These are phyloP conservation scores for Paecilomyces sp. DNA, from an alignment of 2,329 filamentous ascomycete genomes.

Conservation along the genomic window DNA sequence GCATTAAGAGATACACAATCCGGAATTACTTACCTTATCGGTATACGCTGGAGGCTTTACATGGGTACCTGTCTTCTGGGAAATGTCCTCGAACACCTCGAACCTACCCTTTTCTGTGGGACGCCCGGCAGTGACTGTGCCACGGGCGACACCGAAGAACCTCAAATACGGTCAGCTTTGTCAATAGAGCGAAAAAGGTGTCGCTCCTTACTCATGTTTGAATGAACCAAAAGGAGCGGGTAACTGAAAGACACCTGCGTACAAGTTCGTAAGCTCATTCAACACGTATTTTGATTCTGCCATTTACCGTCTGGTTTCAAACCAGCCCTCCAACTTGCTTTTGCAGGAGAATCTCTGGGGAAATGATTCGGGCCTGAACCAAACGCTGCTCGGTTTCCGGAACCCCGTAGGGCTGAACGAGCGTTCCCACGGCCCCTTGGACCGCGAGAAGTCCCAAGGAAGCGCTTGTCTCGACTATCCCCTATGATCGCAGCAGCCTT, in stretches of 20 bases:
- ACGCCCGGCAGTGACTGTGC: conserved; percentile 1
- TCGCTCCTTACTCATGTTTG: conserved; percentile 15
- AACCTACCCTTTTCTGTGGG: conserved; percentile 6
- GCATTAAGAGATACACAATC: not conserved
- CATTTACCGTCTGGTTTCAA: conserved; percentile 11
- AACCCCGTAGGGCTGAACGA: conserved; percentile 2
- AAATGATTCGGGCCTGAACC: conserved; percentile 6
- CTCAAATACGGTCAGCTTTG: conserved; percentile 6
- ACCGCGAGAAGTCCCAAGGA: not conserved
- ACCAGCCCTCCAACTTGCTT: conserved; percentile 17
- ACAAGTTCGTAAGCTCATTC: not conserved
- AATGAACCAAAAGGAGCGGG: conserved; percentile 13
- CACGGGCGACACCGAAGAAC: conserved; percentile 13
- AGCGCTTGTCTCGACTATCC: not conserved
- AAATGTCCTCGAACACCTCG: conserved; percentile 20
- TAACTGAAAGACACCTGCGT: conserved; percentile 9
- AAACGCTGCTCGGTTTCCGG: not conserved
- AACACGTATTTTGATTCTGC: not conserved
- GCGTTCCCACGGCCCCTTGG: conserved; percentile 5
- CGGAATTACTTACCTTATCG: conserved; percentile 12
- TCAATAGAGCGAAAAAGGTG: not conserved
- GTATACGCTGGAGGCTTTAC: conserved; percentile 17
- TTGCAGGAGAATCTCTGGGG: conserved; percentile 16
- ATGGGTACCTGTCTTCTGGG: conserved; percentile 18
- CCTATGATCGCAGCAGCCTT: not conserved